Evolutionary conservation across 345 rosid genomes (phyloP).

Genomic region (Euphorbia peplus): DNA sequence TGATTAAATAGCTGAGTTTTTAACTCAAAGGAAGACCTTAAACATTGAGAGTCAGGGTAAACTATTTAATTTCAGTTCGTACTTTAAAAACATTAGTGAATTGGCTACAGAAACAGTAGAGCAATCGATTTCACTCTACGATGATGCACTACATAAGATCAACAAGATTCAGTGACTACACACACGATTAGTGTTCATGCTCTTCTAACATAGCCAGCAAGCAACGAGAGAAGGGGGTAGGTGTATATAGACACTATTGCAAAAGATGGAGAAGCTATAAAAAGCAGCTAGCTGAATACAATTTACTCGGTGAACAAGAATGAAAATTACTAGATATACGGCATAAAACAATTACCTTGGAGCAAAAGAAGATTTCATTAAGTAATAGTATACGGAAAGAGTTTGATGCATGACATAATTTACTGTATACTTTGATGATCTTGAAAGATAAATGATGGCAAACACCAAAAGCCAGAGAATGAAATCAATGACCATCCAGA

Average conservation of each 20-base stretch:
- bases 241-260: not conserved
- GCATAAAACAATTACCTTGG: slow-evolving; percentile 60
- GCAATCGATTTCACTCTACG: not conserved
- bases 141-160: not conserved
- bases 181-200: not conserved
- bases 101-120: not conserved
- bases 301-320: not conserved
- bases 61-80: not conserved
- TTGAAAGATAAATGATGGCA: slow-evolving; percentile 92
- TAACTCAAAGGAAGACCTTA: slow-evolving; percentile 1
- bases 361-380: slow-evolving; percentile 96
- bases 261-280: not conserved
- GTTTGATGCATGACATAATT: slow-evolving; percentile 99
- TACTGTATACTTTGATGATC: slow-evolving; percentile 93
- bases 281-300: not conserved
- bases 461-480: slow-evolving; percentile 91
- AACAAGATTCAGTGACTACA: not conserved
- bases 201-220: not conserved
- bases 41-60: not conserved
- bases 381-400: slow-evolving; percentile 73
- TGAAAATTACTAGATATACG: not conserved
- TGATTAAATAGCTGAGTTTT: not conserved
- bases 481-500: slow-evolving; percentile 95
- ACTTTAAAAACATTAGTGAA: not conserved
- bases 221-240: too few species aligned